A percentile compares a stretch with the other conserved stretches of the same genome.
phyloP scores from a whole-genome alignment of 495 filamentous ascomycete species.

The Tuber magnatum region DNA sequence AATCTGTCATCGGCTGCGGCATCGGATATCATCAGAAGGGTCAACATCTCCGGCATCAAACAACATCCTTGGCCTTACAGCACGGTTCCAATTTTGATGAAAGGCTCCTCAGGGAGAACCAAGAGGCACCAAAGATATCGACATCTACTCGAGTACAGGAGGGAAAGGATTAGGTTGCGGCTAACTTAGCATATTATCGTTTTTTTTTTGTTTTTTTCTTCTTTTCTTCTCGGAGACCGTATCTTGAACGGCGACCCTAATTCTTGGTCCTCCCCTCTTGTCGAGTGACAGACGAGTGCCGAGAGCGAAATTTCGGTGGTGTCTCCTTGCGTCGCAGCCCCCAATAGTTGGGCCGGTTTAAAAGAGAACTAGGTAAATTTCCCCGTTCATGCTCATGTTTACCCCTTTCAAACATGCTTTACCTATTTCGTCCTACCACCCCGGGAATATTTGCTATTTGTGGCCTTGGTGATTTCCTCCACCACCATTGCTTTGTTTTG shows the following conservation, averaged over 20 bases:
- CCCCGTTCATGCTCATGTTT: neutral
- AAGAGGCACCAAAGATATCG: conserved; percentile 1
- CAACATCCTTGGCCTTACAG: conserved; percentile 2
- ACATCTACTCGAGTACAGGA: neutral
- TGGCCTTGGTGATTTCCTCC: conserved; percentile 1
- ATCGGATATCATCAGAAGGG: neutral
- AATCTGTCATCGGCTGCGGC: neutral
- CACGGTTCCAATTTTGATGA: conserved; percentile 1
- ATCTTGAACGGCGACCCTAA: conserved; percentile 3
- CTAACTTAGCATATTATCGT: neutral
- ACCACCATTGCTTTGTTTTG: neutral
- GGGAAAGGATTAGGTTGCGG: neutral
- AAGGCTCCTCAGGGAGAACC: neutral
- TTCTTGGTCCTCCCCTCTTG: neutral
- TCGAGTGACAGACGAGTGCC: neutral
- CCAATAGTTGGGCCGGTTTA: conserved; percentile 29
- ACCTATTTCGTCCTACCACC: neutral
- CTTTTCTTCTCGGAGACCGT: neutral
- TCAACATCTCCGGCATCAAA: neutral
- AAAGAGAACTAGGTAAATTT: conserved; percentile 15
- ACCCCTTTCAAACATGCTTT: neutral
- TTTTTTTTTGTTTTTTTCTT: neutral
- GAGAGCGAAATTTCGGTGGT: conserved; percentile 15
- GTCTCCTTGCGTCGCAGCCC: conserved; percentile 36
- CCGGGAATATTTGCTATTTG: neutral